phyloP scores from a whole-genome alignment of 129 eudicot species.

The Lactuca saligna region DNA sequence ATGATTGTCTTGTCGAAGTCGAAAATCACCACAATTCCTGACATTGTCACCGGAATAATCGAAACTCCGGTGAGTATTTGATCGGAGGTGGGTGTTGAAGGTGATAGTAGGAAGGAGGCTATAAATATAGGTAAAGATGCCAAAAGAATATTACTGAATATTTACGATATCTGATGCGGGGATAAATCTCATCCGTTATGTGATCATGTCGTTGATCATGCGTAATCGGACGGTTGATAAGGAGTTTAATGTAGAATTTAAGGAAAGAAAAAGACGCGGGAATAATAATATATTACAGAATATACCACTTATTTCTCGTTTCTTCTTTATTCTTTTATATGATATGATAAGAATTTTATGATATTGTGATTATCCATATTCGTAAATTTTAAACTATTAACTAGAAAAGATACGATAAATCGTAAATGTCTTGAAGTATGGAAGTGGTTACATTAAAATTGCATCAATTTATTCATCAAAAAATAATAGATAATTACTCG shows the following conservation, averaged over 20 bases:
- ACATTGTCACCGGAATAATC: constrained; percentile 35
- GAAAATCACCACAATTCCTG: constrained; percentile 55
- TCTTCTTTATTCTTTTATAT: no score
- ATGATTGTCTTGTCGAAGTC: constrained; percentile 90
- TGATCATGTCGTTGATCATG: background rate
- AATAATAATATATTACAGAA: constrained; percentile 12
- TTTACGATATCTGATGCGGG: no score
- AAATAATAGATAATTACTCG: no score
- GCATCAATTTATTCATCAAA: no score
- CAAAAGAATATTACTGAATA: no score
- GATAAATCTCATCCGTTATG: background rate
- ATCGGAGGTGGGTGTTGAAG: background rate
- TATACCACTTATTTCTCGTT: background rate
- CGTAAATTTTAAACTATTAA: no score
- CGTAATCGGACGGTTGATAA: background rate
- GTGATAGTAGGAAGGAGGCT: background rate
- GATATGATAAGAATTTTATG: no score
- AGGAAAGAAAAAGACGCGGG: background rate
- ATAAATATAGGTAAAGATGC: background rate
- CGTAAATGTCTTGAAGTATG: no score
- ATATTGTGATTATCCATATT: no score
- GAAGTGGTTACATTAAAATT: no score
- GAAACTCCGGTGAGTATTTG: background rate
- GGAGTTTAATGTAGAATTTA: background rate
- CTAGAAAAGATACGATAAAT: no score